Evolutionary conservation across 495 filamentous ascomycete genomes (phyloP), one percentile per base, ranked within the genome.

Genomic region (Aspergillus cavernicola): DNA sequence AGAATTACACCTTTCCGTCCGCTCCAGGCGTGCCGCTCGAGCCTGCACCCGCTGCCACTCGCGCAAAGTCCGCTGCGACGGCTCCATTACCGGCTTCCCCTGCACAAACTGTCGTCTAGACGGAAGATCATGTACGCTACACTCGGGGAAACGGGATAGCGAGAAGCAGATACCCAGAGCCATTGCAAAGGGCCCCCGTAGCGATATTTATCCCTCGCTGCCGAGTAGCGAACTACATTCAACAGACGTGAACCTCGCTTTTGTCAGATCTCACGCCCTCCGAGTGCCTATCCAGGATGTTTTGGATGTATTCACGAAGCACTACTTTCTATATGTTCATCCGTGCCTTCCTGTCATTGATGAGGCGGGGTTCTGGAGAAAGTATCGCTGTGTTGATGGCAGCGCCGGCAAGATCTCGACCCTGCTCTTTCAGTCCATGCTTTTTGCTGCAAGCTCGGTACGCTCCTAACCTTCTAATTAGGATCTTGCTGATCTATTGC

Each of bases 31-130:
- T 11, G 42, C 55, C 5, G 44, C 55, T 18, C 55, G 55, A 18
- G 55, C 55, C 26, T 58, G 55, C 29, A 29, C 44, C 15, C 50
- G 50, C 44, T 58, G 55, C 24, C 55, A 58, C 35, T 48, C 44
- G 12, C 50, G 55, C 15, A 58, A 58, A 33, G 55, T 58, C 22
- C 50, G 55, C n/a, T 58, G 55, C 41, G 55, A 58, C 46, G 55
- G 55, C 42, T 52, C 50, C 15, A 58, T 58, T 32, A 58, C 50
- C 29, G 55, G 55, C 12, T 58, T 58, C n/a, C 55, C 55, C 37
- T 58, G 55, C 37, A 58, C 55, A 33, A 58, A 58, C 40, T 58
- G 55, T 38, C 55, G 55, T 31, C 38, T 58, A 15, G 55, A 58
- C 37, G 48, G 45, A 8, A 33, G 37, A 19, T 19, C 55, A 23